A percentile compares a stretch with the other conserved stretches of the same genome.
Conservation (phyloP, 768 basidiomycete genomes). For the Mycena albidolilacea region DNA sequence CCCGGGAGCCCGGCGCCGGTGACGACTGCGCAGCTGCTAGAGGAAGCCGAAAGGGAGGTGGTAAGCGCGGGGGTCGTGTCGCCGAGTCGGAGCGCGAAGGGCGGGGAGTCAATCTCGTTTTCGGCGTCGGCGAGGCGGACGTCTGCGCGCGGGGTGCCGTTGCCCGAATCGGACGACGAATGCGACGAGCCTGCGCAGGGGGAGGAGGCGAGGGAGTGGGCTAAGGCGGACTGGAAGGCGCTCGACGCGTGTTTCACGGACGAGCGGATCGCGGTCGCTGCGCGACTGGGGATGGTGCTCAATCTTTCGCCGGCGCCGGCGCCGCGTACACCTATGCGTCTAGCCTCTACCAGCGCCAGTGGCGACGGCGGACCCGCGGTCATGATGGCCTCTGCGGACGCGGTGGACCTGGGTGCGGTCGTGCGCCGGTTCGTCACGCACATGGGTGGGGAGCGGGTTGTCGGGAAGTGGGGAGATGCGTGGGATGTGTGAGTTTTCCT, state of each 20-base stretch:
- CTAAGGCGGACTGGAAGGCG: slow-evolving; percentile 84
- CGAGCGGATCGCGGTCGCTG: slow-evolving; percentile 68
- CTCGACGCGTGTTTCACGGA: slow-evolving; percentile 87
- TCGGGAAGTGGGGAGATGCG: slow-evolving; percentile 58
- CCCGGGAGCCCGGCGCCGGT: slow-evolving; percentile 65
- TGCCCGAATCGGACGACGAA: slow-evolving; percentile 9
- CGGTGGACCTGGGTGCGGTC: slow-evolving; percentile 69
- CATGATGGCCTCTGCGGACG: slow-evolving; percentile 67
- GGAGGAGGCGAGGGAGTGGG: slow-evolving; percentile 63
- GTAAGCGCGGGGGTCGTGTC: background rate
- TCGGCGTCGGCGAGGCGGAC: background rate
- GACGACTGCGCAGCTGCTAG: slow-evolving; percentile 70
- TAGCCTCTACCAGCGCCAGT: background rate
- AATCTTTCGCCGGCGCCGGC: slow-evolving; percentile 16
- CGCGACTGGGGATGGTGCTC: slow-evolving; percentile 38
- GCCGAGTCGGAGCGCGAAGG: background rate
- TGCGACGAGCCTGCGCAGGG: slow-evolving; percentile 24
- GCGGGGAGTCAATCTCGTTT: background rate
- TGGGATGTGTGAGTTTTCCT: slow-evolving; percentile 71
- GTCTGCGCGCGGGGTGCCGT: slow-evolving; percentile 6
- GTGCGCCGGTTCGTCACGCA: slow-evolving; percentile 69
- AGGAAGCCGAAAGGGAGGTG: slow-evolving; percentile 71
- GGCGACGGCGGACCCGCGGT: slow-evolving; percentile 39
- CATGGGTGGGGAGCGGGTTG: slow-evolving; percentile 61
- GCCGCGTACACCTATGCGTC: slow-evolving; percentile 26